Percentiles rank a stretch among this genome's conserved stretches.
phyloP scores from a whole-genome alignment of 345 rosid genomes.

The Heritiera fomes region DNA sequence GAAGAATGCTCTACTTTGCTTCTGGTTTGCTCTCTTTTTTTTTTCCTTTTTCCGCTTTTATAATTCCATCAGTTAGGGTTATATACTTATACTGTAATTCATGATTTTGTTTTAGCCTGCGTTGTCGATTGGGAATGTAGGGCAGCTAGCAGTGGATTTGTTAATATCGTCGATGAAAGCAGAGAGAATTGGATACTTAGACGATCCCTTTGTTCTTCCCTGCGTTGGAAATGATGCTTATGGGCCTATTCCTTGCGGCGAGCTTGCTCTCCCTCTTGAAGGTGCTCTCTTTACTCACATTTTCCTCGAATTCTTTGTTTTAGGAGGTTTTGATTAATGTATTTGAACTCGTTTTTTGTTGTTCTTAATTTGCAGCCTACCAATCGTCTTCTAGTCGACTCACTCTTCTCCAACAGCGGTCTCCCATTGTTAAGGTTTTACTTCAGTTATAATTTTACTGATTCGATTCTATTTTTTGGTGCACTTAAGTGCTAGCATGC shows the following conservation, averaged over 20 bases:
- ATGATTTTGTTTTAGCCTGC: slow-evolving; percentile 57
- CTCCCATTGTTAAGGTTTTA: slow-evolving; percentile 74
- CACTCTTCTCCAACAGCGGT: slow-evolving; percentile 73
- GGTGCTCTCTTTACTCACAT: slow-evolving; percentile 37
- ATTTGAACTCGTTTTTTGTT: slow-evolving; percentile 3
- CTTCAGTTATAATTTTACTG: neutral
- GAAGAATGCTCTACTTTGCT: slow-evolving; percentile 64
- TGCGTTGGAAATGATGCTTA: slow-evolving; percentile 90
- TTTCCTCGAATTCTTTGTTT: neutral
- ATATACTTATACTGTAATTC: neutral
- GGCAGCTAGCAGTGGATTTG: slow-evolving; percentile 86
- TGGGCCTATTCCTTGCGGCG: slow-evolving; percentile 66
- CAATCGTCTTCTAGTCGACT: slow-evolving; percentile 48
- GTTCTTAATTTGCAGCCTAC: slow-evolving; percentile 49
- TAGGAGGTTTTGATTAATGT: neutral
- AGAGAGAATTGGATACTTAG: slow-evolving; percentile 71
- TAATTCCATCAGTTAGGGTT: slow-evolving; percentile 6
- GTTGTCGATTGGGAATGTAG: slow-evolving; percentile 87
- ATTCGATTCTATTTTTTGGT: neutral
- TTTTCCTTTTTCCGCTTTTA: neutral
- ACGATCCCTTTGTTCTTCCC: slow-evolving; percentile 74
- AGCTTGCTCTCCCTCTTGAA: slow-evolving; percentile 83
- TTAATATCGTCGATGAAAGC: slow-evolving; percentile 72
- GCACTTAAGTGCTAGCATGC: neutral
- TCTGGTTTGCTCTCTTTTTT: slow-evolving; percentile 44